Base-by-base conservation (phyloP, 2,329 filamentous ascomycete genomes). In the Colletotrichum horii region DNA sequence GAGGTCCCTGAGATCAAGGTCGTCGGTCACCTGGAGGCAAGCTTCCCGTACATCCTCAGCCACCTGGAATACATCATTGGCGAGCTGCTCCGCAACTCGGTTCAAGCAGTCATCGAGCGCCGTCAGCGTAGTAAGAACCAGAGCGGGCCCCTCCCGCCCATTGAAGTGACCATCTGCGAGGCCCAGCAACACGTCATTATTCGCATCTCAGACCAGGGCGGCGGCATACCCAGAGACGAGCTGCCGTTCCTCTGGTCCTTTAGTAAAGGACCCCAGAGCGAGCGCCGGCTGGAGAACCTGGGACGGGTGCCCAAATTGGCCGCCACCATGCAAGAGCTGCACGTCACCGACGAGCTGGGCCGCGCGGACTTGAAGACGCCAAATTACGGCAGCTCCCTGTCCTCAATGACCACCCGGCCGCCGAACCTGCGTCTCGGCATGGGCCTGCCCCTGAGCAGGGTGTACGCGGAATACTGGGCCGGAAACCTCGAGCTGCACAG, bases 381-480 rank as follows among this genome's bases (percentile, higher is more conserved):
- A 5, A 81, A 80, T 24, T 86, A 86, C 77, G 82, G 91, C 70
- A 92, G 90, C 78, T 98, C 96, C 1, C 88, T 99, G 30, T 92
- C 94, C 14, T 93, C 94, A 3, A 88, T 99, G 56, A 95, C 95
- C 2, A 94, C 93, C 74, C 90, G 97, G 43, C 95, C 96, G 22
- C 96, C 97, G 0, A 94, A 98, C 82, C 87, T 98, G 76, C 91
- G 95, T 14, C 89, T 99, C 2, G 97, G 97, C 6, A 98, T 99
- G 90, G 97, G 97, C 2, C 85, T 99, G 67, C 97, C 97, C 0
- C 93, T 99, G 86, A 98, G 96, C 80, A 92, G 95, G 77, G 95
- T 98, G 4, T 99, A 98, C 84, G 96, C 96, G 32, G 96, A 98
- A 84, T 98, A 98, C 84, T 99, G 97, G 97, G 97, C 97, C 4